Base-by-base conservation (phyloP, 2,329 filamentous ascomycete species). In the Exophiala mesophila region DNA sequence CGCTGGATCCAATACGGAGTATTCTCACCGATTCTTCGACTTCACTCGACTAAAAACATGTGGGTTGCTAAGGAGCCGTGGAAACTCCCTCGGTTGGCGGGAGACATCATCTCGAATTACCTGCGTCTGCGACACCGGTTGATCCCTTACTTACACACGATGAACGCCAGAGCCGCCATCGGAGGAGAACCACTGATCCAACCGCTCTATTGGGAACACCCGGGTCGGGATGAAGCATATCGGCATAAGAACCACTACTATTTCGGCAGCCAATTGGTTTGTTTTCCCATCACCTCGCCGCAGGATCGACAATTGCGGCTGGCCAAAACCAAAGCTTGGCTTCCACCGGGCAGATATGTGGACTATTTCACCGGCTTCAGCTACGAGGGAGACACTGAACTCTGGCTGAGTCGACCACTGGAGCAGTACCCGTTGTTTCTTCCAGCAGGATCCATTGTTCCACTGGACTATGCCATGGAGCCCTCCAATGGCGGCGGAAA, bases 41-140 rank as follows among this genome's bases (percentile, higher is more conserved):
- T 83, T 4, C 79, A 82, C 56, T 82, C 76, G 0, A 68, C 72
- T 32, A 72, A 75, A 45, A 78, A 67, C 30, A 64, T 62, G 2
- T 83, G 78, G 71, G 73, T 70, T 24, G 70, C 70, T 26, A 80
- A 81, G 53, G 79, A 82, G 52, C 79, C 79, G 0, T 83, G 79
- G 79, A 62, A 66, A 15, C 78, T 71, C 53, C 67, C 70, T 2
- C 52, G 57, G 1, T 72, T 75, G 34, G 65, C 66, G 5, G 62
- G 63, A 19, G 55, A 61, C 0, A 64, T 71, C 3, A 74, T 80
- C 52, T 65, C 68, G 31, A 55, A 67, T 1, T 74, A 71, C 35
- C 57, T 82, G 31, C 66, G 68, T 4, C 61, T 80, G 15, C 68
- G 79, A 0, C 79, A 83, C 53, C 66, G 72, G 3, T 60, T 83